Conservation (phyloP, 2,329 filamentous ascomycete species). For the Sporothrix pseudoabietina region DNA sequence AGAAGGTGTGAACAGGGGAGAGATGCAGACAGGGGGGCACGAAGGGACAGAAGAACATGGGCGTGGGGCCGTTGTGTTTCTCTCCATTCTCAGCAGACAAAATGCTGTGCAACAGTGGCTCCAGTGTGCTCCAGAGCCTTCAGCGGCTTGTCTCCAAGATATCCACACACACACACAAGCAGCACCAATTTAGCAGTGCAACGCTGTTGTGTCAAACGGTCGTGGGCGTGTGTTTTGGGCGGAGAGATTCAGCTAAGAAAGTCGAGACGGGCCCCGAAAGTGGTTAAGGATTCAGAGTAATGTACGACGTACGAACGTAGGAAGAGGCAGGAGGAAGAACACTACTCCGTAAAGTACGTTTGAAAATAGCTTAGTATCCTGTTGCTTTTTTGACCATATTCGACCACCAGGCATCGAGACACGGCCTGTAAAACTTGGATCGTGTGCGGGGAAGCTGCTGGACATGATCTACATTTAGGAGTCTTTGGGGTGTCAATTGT, state of each 20-base stretch:
- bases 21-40: not conserved
- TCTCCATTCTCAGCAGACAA: not conserved
- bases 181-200: conserved; percentile 21
- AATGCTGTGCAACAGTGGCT: not conserved
- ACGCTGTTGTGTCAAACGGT: conserved; percentile 14
- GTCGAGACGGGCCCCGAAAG: not conserved
- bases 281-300: not conserved
- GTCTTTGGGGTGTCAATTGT: not conserved
- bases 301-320: too few species aligned
- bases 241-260: not conserved
- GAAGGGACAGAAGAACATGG: not conserved
- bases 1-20: conserved; percentile 22
- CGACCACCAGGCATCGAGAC: not conserved
- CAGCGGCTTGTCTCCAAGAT: conserved; percentile 10
- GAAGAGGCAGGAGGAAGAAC: not conserved
- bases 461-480: not conserved
- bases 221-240: not conserved
- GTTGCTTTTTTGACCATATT: not conserved
- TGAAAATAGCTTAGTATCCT: not conserved
- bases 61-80: not conserved
- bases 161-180: conserved; percentile 1
- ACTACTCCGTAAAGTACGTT: conserved; percentile 1
- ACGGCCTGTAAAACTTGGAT: conserved; percentile 18
- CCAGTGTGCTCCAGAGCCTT: not conserved
- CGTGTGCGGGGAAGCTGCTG: conserved; percentile 21